Evolutionary conservation across 192 early-diverging fungal species (phyloP).

Genomic region (Umbelopsis vinacea): DNA sequence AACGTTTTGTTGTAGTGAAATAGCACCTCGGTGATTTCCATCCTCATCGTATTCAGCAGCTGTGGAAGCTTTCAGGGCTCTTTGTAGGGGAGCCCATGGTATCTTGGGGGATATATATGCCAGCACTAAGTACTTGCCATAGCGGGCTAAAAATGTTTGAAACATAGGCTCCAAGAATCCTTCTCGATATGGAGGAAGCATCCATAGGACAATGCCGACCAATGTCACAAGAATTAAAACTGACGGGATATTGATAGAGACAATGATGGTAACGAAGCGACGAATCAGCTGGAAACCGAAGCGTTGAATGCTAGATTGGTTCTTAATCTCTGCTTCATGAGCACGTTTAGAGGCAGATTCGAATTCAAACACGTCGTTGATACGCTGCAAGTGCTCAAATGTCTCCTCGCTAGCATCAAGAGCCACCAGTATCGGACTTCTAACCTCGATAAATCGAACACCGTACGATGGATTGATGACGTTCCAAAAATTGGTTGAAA

Average conservation of each 20-base stretch:
- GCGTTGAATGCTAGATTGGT: background rate
- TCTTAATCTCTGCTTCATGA: background rate
- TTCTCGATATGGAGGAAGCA: conserved; percentile 27
- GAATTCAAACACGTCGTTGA: background rate
- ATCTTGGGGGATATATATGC: conserved; percentile 11
- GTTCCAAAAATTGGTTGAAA: conserved; percentile 24
- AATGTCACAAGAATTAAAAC: conserved; percentile 31
- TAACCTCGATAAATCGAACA: conserved; percentile 19
- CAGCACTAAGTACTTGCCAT: conserved; percentile 17
- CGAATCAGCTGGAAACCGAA: conserved; percentile 1
- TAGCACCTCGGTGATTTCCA: conserved; percentile 33
- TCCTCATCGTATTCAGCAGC: conserved; percentile 27
- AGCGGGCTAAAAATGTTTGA: conserved; percentile 2
- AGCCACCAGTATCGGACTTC: conserved; percentile 11
- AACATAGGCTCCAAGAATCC: conserved; percentile 26
- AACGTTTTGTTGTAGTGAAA: conserved; percentile 27
- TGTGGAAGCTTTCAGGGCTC: conserved; percentile 7
- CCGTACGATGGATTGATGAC: conserved; percentile 27
- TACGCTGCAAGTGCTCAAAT: background rate
- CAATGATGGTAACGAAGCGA: background rate
- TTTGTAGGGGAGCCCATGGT: conserved; percentile 2
- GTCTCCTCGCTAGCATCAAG: conserved; percentile 14
- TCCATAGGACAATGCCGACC: conserved; percentile 33
- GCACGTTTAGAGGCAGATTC: conserved; percentile 4
- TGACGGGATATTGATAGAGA: conserved; percentile 32